Conservation (phyloP, 2,329 filamentous ascomycete species). For the Didymella glomerata region DNA sequence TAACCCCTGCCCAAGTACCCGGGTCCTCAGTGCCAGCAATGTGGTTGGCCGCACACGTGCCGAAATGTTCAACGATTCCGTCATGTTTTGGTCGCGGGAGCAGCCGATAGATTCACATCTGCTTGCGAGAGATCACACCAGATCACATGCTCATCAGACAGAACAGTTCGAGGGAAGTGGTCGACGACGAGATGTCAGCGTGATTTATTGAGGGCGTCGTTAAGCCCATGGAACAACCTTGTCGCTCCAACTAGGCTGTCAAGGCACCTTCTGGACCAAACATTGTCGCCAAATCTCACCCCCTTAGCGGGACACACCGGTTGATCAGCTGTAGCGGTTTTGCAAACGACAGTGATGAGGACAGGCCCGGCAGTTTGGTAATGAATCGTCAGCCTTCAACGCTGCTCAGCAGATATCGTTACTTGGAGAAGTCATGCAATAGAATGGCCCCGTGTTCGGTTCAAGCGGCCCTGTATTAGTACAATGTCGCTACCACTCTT, state of each 20-base stretch:
- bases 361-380: constrained; percentile 28
- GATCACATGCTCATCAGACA: constrained; percentile 2
- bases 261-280: constrained; percentile 17
- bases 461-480: constrained; percentile 29
- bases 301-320: constrained; percentile 18
- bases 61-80: constrained; percentile 26
- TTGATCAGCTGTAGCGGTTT: constrained; percentile 27
- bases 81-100: constrained; percentile 38
- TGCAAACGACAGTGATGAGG: constrained; percentile 29
- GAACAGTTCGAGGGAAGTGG: background rate
- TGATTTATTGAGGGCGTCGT: constrained; percentile 1
- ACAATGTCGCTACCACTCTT: constrained; percentile 14
- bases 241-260: constrained; percentile 2
- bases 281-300: constrained; percentile 21
- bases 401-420: constrained; percentile 7
- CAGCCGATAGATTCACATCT: constrained; percentile 33
- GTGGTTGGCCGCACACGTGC: constrained; percentile 33
- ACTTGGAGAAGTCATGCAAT: constrained; percentile 12
- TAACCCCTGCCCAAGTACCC: constrained; percentile 36
- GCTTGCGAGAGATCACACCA: constrained; percentile 1
- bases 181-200: constrained; percentile 5
- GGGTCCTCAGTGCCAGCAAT: constrained; percentile 31
- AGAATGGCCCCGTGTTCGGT: constrained; percentile 25
- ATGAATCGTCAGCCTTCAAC: constrained; percentile 7
- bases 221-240: constrained; percentile 19